Evolutionary conservation across 148 eudicot species (phyloP).

Genomic region (Nepenthes mirabilis): DNA sequence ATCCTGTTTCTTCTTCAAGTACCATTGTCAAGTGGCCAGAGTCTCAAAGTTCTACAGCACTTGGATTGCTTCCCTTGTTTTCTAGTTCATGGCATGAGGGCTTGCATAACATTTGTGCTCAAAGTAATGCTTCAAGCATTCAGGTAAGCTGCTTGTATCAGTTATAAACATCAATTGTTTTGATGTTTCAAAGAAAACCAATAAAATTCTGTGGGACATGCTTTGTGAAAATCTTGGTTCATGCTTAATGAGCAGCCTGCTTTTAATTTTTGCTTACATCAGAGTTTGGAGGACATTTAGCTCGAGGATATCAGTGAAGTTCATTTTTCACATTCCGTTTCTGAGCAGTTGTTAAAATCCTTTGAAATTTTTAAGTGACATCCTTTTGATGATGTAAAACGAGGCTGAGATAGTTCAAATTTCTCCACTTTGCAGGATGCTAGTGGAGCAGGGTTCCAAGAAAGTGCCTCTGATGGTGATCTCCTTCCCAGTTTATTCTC

Average conservation of each 20-base stretch:
- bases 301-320: too few relatives aligned
- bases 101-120: conserved; percentile 19
- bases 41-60: conserved; percentile 18
- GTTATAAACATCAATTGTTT: background rate
- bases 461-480: conserved; percentile 9
- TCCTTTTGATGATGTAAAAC: too few relatives aligned
- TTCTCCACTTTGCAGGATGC: conserved; percentile 19
- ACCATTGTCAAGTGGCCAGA: conserved; percentile 29
- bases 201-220: background rate
- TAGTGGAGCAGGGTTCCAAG: conserved; percentile 17
- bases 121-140: conserved; percentile 18
- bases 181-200: background rate
- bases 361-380: too few relatives aligned
- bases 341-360: too few relatives aligned
- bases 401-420: too few relatives aligned
- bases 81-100: conserved; percentile 36
- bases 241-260: too few relatives aligned
- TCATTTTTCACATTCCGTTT: too few relatives aligned
- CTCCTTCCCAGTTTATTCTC: conserved; percentile 24
- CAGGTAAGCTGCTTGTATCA: conserved; percentile 26
- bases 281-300: too few relatives aligned
- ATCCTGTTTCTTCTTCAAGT: conserved; percentile 14
- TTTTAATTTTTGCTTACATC: too few relatives aligned
- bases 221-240: background rate
- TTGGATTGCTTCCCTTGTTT: conserved; percentile 17